These are phyloP conservation scores for Aaosphaeria arxii DNA, from an alignment of 2,329 filamentous ascomycete species.

Conservation along the genomic window DNA sequence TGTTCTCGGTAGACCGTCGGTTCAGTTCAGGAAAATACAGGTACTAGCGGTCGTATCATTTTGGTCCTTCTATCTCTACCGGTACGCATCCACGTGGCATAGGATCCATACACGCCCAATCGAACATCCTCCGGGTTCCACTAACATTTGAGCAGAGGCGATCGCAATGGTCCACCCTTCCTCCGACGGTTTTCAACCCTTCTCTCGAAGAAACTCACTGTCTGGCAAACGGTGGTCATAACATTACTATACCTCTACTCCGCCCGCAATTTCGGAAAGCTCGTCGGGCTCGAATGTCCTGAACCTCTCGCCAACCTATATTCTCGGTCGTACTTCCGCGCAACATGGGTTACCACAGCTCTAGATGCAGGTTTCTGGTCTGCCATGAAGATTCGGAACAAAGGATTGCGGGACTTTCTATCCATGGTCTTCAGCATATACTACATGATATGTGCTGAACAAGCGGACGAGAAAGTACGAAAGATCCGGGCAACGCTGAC, in stretches of 20 bases:
- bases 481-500: slow-evolving; percentile 85
- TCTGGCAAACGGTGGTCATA: slow-evolving; percentile 85
- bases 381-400: slow-evolving; percentile 83
- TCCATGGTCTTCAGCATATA: slow-evolving; percentile 84
- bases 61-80: slow-evolving; percentile 82
- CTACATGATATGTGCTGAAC: slow-evolving; percentile 88
- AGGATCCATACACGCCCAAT: slow-evolving; percentile 1
- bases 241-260: slow-evolving; percentile 91
- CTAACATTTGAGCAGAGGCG: slow-evolving; percentile 57
- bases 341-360: slow-evolving; percentile 94
- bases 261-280: slow-evolving; percentile 87
- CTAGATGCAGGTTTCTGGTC: slow-evolving; percentile 98
- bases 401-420: slow-evolving; percentile 77
- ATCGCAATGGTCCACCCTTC: slow-evolving; percentile 82
- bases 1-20: slow-evolving; percentile 84
- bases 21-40: slow-evolving; percentile 87
- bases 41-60: slow-evolving; percentile 88
- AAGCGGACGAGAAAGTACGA: slow-evolving; percentile 93
- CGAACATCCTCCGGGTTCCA: slow-evolving; percentile 6
- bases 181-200: slow-evolving; percentile 68
- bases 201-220: slow-evolving; percentile 69
- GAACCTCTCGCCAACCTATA: slow-evolving; percentile 95
- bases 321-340: slow-evolving; percentile 85
- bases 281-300: slow-evolving; percentile 85
- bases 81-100: slow-evolving; percentile 47